phyloP scores from a whole-genome alignment of 345 rosid genomes.

The Brassica rapa region DNA sequence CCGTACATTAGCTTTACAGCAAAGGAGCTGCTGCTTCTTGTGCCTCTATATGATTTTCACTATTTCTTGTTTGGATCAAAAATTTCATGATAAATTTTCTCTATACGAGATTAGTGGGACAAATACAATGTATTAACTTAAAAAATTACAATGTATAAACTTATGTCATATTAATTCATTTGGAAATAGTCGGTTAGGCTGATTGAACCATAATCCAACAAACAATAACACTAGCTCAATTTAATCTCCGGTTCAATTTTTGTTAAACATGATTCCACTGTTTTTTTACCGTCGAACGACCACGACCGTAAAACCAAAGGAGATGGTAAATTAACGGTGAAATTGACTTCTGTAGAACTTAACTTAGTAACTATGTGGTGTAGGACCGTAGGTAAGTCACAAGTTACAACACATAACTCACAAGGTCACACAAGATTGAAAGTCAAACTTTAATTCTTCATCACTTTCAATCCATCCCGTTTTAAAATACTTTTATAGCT shows the following conservation, averaged over 20 bases:
- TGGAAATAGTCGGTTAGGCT: background rate
- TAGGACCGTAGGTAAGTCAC: background rate
- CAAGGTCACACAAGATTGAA: conserved; percentile 40
- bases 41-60: background rate
- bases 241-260: background rate
- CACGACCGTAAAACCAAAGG: conserved; percentile 13
- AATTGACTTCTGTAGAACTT: conserved; percentile 24
- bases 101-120: background rate
- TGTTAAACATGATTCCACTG: background rate
- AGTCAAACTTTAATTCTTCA: conserved; percentile 53
- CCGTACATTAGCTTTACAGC: conserved; percentile 7
- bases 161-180: background rate
- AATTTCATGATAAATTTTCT: background rate
- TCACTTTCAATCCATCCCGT: conserved; percentile 23
- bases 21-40: background rate
- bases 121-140: background rate
- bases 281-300: background rate
- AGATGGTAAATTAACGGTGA: conserved; percentile 24
- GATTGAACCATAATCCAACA: conserved; percentile 6
- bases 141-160: background rate
- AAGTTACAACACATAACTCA: conserved; percentile 29
- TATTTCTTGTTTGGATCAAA: background rate
- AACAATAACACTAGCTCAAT: background rate
- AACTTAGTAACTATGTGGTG: conserved; percentile 9
- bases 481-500: background rate